phyloP scores from a whole-genome alignment of 164 flowering plant genomes.

The Vitis amurensis region DNA sequence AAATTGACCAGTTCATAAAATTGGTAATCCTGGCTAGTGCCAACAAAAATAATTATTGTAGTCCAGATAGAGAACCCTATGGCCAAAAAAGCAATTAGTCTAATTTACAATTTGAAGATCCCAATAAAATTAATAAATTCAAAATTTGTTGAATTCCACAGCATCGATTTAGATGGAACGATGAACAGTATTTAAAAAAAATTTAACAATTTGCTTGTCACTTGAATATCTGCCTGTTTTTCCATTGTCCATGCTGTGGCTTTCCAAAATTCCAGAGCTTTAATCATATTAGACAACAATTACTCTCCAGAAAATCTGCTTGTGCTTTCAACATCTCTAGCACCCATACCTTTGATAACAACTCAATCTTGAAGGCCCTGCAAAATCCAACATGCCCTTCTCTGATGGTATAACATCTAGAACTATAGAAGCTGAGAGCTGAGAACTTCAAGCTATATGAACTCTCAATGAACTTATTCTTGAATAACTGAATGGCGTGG shows the following conservation, averaged over 20 bases:
- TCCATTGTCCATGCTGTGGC: background rate
- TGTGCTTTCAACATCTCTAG: background rate
- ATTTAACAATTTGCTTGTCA: background rate
- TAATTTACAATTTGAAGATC: background rate
- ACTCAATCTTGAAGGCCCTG: background rate
- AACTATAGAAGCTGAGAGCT: background rate
- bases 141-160: background rate
- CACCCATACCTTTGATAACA: background rate
- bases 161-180: background rate
- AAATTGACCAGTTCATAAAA: background rate
- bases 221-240: background rate
- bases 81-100: background rate
- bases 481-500: background rate
- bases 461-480: background rate
- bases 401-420: background rate
- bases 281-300: background rate
- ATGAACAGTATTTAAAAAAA: background rate
- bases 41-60: too few relatives aligned
- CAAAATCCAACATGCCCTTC: background rate
- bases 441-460: background rate
- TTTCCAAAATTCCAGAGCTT: background rate
- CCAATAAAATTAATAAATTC: background rate
- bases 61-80: too few relatives aligned
- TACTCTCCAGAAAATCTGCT: background rate
- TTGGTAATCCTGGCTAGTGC: background rate